These are phyloP conservation scores for Glycine latifolia DNA, from an alignment of 306 rosid species.

Conservation along the genomic window DNA sequence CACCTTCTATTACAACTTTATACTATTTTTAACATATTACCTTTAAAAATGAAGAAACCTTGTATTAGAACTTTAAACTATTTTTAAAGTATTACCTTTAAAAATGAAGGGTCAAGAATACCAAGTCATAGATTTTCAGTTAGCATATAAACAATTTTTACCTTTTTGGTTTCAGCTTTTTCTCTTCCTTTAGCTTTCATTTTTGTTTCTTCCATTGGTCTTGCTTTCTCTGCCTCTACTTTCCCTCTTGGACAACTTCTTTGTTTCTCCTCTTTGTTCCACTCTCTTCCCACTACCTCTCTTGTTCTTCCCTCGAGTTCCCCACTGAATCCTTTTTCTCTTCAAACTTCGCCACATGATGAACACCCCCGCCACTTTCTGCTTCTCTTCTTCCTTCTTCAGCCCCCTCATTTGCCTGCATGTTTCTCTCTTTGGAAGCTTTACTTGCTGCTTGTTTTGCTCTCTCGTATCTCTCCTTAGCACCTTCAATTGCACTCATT, in stretches of 20 bases:
- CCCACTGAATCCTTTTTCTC: conserved; percentile 32
- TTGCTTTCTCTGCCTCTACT: conserved; percentile 27
- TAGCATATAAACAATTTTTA: not conserved
- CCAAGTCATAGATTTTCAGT: not conserved
- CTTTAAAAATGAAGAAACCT: no score
- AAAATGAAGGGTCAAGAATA: not conserved
- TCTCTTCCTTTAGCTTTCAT: conserved; percentile 10
- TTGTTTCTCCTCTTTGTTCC: not conserved
- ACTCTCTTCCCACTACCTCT: not conserved
- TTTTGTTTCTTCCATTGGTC: not conserved
- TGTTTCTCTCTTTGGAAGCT: conserved; percentile 9
- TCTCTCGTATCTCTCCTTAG: conserved; percentile 58
- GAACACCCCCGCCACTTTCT: no score
- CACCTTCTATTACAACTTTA: not conserved
- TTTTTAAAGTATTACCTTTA: not conserved
- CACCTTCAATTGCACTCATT: conserved; percentile 50
- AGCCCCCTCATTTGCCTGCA: conserved; percentile 1
- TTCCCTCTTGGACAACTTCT: not conserved
- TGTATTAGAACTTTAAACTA: not conserved
- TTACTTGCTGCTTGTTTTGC: conserved; percentile 50
- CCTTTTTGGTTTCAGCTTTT: not conserved
- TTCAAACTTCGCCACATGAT: not conserved
- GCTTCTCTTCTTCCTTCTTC: not conserved
- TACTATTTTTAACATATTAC: no score
- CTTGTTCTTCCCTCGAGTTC: conserved; percentile 8